Base-by-base conservation (phyloP, 768 basidiomycete species). In the Lentinula lateritia region DNA sequence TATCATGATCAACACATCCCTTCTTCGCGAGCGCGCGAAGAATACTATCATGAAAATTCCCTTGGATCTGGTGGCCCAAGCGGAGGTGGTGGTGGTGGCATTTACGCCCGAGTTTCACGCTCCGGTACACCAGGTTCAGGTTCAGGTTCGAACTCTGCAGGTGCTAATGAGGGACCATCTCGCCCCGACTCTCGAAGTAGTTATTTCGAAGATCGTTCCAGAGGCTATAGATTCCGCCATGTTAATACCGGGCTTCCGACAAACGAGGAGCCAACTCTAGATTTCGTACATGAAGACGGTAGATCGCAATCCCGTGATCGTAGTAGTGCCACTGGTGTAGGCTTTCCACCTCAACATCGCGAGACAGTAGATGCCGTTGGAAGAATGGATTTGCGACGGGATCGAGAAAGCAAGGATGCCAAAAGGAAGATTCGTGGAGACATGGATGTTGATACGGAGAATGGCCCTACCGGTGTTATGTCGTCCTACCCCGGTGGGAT, bases 371-470 rank as follows among this genome's bases (percentile, higher is more conserved):
- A 72, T 39, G 72, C 76, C 60, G 65, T 41, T n/a, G 56, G 39
- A 32, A 43, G 73, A 69, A 66, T 74, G 68, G 82, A 82, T 52
- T 70, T 79, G 43, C 10, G 57, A 9, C 46, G 57, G 57, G 57
- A 58, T 18, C 34, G 46, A 41, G 38, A 48, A 58, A 12, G 12
- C n/a, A 48, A 48, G 8, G 38, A 35, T 34, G 15, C 50, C 5
- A 81, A 83, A 70, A 88, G 86, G 69, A 79, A 87, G 60, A 78
- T 74, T 64, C 78, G 84, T 62, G 80, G 80, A 54, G 87, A 88
- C 58, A 84, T 87, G 84, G 87, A 89, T 45, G 76, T 82, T 52
- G 85, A 86, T 60, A 82, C 74, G 50, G 81, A 81, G 34, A 68
- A 70, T 42, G 70, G 67, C 58, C 18, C 54, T 72, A 69, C 35